phyloP scores from a whole-genome alignment of 2,329 filamentous ascomycete genomes.

The Sporothrix inflata region DNA sequence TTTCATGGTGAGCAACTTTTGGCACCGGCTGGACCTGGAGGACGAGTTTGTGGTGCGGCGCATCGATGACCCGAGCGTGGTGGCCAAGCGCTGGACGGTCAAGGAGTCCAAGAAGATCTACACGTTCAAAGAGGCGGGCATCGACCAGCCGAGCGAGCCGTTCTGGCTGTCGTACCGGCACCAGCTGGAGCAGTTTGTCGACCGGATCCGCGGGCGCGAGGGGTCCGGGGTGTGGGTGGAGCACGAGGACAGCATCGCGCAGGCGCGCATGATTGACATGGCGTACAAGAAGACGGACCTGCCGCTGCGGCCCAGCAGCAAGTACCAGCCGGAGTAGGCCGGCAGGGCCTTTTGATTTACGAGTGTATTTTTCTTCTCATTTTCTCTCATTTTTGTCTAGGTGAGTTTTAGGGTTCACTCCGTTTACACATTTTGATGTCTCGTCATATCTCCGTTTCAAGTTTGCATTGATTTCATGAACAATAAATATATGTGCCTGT shows the following conservation, averaged over 20 bases:
- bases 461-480: neutral
- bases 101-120: slow-evolving; percentile 42
- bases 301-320: slow-evolving; percentile 33
- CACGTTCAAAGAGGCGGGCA: slow-evolving; percentile 41
- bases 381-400: neutral
- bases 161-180: slow-evolving; percentile 52
- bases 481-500: neutral
- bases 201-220: slow-evolving; percentile 46
- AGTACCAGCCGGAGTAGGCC: slow-evolving; percentile 22
- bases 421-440: neutral
- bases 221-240: slow-evolving; percentile 47
- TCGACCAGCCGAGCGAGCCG: slow-evolving; percentile 39
- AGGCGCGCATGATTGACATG: slow-evolving; percentile 53
- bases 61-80: slow-evolving; percentile 33
- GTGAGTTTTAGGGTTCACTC: neutral
- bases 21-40: slow-evolving; percentile 45
- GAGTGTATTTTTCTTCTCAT: neutral
- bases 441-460: neutral
- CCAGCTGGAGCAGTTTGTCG: slow-evolving; percentile 55
- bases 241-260: slow-evolving; percentile 47
- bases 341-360: neutral
- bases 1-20: slow-evolving; percentile 38
- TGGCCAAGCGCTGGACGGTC: slow-evolving; percentile 29
- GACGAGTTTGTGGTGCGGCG: slow-evolving; percentile 42
- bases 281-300: slow-evolving; percentile 47